A percentile compares a stretch with the other conserved stretches of the same genome.
phyloP scores from a whole-genome alignment of 495 filamentous ascomycete genomes.

The Hapsidospora chrysogenum region DNA sequence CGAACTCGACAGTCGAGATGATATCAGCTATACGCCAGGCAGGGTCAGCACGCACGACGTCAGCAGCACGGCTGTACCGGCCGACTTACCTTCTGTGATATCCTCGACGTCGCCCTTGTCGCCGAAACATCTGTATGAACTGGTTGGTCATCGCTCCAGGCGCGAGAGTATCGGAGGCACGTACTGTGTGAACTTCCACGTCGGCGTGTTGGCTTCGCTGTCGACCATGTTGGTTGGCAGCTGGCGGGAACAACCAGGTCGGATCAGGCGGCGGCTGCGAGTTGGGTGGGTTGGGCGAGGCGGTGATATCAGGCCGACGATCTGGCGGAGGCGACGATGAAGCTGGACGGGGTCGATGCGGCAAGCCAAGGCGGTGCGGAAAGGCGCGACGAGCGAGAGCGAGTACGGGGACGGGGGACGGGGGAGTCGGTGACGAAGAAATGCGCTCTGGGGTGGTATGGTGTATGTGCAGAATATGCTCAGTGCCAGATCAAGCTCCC shows the following conservation, averaged over 20 bases:
- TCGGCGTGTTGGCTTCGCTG: conserved; percentile 80
- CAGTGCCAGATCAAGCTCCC: too few species aligned
- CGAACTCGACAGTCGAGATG: conserved; percentile 98
- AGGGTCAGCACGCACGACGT: too few species aligned
- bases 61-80: background rate
- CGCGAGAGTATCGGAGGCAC: conserved; percentile 21
- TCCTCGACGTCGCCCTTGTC: conserved; percentile 99
- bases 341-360: too few species aligned
- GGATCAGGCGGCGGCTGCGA: too few species aligned
- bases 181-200: conserved; percentile 99
- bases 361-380: too few species aligned
- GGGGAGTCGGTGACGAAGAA: too few species aligned
- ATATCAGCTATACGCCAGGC: conserved; percentile 99
- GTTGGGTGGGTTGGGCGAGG: background rate
- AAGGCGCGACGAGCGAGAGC: background rate
- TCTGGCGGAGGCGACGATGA: too few species aligned
- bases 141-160: conserved; percentile 5
- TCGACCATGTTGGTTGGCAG: conserved; percentile 68
- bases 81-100: conserved; percentile 86
- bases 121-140: conserved; percentile 69
- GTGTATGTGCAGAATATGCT: too few species aligned
- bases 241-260: too few species aligned
- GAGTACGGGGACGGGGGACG: too few species aligned
- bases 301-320: too few species aligned
- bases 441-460: too few species aligned